Conservation (phyloP, 1,139 yeast genomes). For the Casaregolazyma suthepensis region DNA sequence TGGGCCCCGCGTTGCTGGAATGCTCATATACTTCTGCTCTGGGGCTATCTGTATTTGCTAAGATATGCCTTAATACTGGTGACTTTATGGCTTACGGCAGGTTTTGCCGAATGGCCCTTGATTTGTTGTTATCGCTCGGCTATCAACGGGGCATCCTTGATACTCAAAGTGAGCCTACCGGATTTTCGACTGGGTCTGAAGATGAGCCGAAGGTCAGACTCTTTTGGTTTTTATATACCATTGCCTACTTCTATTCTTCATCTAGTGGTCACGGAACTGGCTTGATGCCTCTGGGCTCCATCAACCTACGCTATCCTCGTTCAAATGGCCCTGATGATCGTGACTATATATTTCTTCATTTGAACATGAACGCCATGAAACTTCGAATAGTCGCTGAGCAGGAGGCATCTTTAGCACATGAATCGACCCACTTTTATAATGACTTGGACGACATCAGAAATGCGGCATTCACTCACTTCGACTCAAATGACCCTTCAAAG, state of each 20-base stretch:
- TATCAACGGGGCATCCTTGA: slow-evolving; percentile 10
- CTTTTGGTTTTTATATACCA: slow-evolving; percentile 16
- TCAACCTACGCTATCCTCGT: slow-evolving; percentile 12
- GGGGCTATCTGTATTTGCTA: slow-evolving; percentile 14
- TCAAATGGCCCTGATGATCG: slow-evolving; percentile 4
- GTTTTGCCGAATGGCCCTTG: slow-evolving; percentile 12
- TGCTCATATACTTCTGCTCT: slow-evolving; percentile 11
- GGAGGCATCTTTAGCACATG: not conserved
- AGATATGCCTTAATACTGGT: slow-evolving; percentile 13
- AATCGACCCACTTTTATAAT: slow-evolving; percentile 1
- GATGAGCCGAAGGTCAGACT: slow-evolving; percentile 6
- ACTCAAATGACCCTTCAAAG: slow-evolving; percentile 2
- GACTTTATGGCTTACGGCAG: slow-evolving; percentile 14
- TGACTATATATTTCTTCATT: slow-evolving; percentile 8
- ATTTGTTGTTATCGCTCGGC: slow-evolving; percentile 11
- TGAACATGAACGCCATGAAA: slow-evolving; percentile 7
- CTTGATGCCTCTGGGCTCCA: slow-evolving; percentile 4
- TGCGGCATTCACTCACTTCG: not conserved
- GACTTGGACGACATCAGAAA: slow-evolving; percentile 2
- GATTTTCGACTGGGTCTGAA: not conserved
- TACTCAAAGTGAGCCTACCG: not conserved
- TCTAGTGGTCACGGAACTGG: slow-evolving; percentile 8
- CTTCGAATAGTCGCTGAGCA: not conserved
- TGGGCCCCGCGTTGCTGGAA: slow-evolving; percentile 15
- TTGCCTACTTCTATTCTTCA: slow-evolving; percentile 11